phyloP scores from a whole-genome alignment of 495 filamentous ascomycete species.

The Lepraria neglecta region DNA sequence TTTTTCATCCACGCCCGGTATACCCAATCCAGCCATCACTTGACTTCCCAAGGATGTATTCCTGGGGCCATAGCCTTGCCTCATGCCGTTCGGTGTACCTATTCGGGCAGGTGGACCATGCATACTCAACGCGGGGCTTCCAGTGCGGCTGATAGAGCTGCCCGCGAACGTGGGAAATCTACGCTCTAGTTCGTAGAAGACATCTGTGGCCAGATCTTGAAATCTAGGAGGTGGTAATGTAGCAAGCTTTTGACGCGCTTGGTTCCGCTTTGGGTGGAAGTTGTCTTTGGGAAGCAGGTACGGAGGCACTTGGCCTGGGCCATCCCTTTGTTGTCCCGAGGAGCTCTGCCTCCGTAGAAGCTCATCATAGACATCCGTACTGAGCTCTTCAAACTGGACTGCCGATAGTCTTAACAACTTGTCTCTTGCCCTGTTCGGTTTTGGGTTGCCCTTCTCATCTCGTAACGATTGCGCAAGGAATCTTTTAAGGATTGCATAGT shows the following conservation, averaged over 20 bases:
- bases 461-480: constrained; percentile 65
- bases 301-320: constrained; percentile 45
- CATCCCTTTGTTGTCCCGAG: constrained; percentile 39
- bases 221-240: constrained; percentile 80
- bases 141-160: constrained; percentile 58
- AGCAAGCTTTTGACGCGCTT: constrained; percentile 87
- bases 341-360: constrained; percentile 75
- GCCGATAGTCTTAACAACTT: constrained; percentile 83
- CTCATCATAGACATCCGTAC: constrained; percentile 96
- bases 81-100: constrained; percentile 48
- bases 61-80: constrained; percentile 33
- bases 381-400: constrained; percentile 93
- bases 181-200: constrained; percentile 88
- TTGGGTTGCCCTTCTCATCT: constrained; percentile 66
- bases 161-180: constrained; percentile 76
- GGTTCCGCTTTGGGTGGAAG: constrained; percentile 95
- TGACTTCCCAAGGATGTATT: constrained; percentile 42
- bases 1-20: constrained; percentile 40
- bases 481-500: constrained; percentile 72
- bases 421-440: constrained; percentile 82
- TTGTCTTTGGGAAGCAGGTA: constrained; percentile 74
- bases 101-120: constrained; percentile 46
- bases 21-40: constrained; percentile 29
- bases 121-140: constrained; percentile 58
- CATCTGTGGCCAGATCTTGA: constrained; percentile 86